These are phyloP conservation scores for Trametes cinnabarina DNA, from an alignment of 768 basidiomycete species.

Conservation along the genomic window DNA sequence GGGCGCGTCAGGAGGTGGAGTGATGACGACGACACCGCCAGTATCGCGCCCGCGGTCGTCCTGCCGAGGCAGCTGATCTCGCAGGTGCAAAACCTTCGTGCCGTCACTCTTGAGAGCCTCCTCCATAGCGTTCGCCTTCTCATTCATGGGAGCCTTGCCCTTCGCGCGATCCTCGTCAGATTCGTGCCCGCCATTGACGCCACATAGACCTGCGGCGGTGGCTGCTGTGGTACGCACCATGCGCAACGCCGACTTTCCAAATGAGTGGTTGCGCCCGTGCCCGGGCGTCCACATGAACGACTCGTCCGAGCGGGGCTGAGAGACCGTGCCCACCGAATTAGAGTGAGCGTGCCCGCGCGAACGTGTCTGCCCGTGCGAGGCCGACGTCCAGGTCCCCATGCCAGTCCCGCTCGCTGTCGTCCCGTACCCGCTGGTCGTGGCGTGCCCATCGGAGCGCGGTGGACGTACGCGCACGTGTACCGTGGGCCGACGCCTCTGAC, in stretches of 20 bases:
- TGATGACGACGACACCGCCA: constrained; percentile 18
- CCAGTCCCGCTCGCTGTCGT: constrained; percentile 24
- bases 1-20: constrained; percentile 9
- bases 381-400: constrained; percentile 26
- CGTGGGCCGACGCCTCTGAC: constrained; percentile 54
- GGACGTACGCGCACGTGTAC: constrained; percentile 27
- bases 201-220: constrained; percentile 29
- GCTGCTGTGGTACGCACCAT: constrained; percentile 33
- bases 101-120: constrained; percentile 24
- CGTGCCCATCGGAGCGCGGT: constrained; percentile 14
- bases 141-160: constrained; percentile 12
- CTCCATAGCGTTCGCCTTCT: constrained; percentile 22
- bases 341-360: constrained; percentile 40
- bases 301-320: constrained; percentile 22
- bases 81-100: constrained; percentile 25
- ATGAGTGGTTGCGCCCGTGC: constrained; percentile 39
- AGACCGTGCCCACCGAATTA: constrained; percentile 30
- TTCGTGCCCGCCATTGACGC: constrained; percentile 22
- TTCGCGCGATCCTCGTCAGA: not conserved
- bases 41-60: constrained; percentile 4
- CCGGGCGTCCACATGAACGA: constrained; percentile 25
- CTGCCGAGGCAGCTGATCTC: constrained; percentile 18
- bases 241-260: constrained; percentile 37
- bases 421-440: constrained; percentile 15
- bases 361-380: constrained; percentile 17